Evolutionary conservation across 768 basidiomycete species (phyloP), one percentile per base, ranked within the genome.

Genomic region (Serendipita indica): DNA sequence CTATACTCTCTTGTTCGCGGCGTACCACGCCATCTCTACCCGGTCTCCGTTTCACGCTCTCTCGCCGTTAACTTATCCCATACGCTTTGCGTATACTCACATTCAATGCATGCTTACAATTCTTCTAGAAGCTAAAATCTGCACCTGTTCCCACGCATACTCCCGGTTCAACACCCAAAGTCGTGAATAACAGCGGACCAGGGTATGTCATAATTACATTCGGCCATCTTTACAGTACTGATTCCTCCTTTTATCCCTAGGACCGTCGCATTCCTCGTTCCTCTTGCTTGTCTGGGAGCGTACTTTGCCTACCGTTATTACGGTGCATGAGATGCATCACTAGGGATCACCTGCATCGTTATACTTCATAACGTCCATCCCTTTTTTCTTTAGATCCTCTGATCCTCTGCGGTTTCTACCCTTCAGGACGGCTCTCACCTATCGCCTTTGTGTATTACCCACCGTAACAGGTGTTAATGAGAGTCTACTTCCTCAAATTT

Each of bases 261-360:
- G 65, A 87, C 84, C 70, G 59, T 84, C 69, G 82, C 86, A 77
- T 94, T 90, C 78, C 81, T 92, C 66, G 67, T 90, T 22, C 92
- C 92, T 57, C 77, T 93, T 39, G 79, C 74, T 43, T 71, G 89
- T 27, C 72, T 94, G 45, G 87, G 79, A 62, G 91, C 78, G 52
- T 93, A 90, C 81, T 86, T 94, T 64, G 91, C 82, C 49, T 94
- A 82, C 81, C 79, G 89, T 62, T 83, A 76, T 71, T 89, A 89
- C 70, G 49, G 49, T 20, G 16, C 10, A 27, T 54, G n/a, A 37
- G 35, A n/a, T 62, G 69, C 39, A n/a, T n/a, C n/a, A n/a, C n/a
- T n/a, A n/a, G n/a, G n/a, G n/a, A n/a, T n/a, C n/a, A n/a, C 68
- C 70, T 58, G 10, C 13, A 28, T 27, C 35, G 10, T 18, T 28